Base-by-base conservation (phyloP, 306 rosid genomes). In the Gynostemma pentaphyllum region DNA sequence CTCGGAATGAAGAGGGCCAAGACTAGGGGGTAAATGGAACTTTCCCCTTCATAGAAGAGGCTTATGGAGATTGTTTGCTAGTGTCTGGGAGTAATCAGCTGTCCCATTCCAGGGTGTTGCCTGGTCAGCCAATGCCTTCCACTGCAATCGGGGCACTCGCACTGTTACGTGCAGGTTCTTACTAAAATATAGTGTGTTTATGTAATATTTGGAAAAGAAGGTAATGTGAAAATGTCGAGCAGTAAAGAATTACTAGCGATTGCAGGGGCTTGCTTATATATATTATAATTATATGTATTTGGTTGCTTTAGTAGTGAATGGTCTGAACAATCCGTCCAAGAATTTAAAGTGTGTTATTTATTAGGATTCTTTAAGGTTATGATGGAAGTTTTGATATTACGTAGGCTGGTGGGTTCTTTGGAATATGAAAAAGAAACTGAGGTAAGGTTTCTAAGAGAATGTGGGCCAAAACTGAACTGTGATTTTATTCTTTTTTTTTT, bases 1-100 rank as follows among this genome's bases (percentile, higher is more conserved):
- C 97, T 94, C 2, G 99, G 99, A 62, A 86, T 88, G 97, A 94
- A 94, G 88, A 86, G 99, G 80, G 99, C 99, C 57, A 94, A 94
- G 72, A 94, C 99, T 72, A 79, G 95, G 88, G 94, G 90, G 75
- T 88, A 80, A 74, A 59, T 68, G 37, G 34, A 40, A 61, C 19
- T n/a, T 3, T 28, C 2, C 39, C 45, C 28, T 34, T 40, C 50
- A 39, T 40, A 40, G 37, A 27, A 61, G 50, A 41, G 36, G 50
- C 66, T 61, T 61, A 30, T 45, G 66, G 46, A 53, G 23, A 61
- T 40, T 7, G 50, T 61, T 61, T 61, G 39, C 49, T 61, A 61
- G 50, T 24, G 66, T 61, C 66, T 41, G 66, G 66, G 66, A 61
- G 66, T 61, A 61, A 61, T 61, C 49, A 61, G 50, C 66, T 39